phyloP scores from a whole-genome alignment of 2,329 filamentous ascomycete species.

The Diaporthe citrichinensis region DNA sequence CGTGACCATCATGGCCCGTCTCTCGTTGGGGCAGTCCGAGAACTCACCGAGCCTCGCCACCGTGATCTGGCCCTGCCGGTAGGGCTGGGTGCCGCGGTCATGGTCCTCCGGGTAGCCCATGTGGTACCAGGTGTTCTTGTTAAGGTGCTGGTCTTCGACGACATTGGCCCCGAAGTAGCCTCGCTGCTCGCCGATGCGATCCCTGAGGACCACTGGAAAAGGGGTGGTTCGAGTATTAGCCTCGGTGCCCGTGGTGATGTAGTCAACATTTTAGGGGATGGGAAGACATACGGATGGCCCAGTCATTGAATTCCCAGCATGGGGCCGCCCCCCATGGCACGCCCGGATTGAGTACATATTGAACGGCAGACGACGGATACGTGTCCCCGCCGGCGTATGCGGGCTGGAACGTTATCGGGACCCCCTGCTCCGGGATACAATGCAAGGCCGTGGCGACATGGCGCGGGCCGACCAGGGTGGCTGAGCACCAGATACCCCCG shows the following conservation, averaged over 20 bases:
- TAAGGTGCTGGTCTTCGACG: conserved; percentile 7
- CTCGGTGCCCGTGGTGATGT: no score
- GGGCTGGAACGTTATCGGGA: neutral
- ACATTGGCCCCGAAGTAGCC: conserved; percentile 1
- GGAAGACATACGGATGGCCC: neutral
- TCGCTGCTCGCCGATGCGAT: conserved; percentile 8
- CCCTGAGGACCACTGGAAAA: neutral
- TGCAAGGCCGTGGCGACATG: conserved; percentile 8
- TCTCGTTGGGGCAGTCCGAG: conserved; percentile 8
- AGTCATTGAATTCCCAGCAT: conserved; percentile 11
- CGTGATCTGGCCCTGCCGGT: conserved; percentile 6
- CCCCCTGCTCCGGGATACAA: neutral
- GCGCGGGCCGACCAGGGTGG: neutral
- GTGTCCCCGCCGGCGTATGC: conserved; percentile 9
- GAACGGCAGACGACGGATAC: neutral
- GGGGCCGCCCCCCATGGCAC: neutral
- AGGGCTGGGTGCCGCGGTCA: neutral
- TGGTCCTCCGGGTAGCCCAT: neutral
- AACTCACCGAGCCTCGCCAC: neutral
- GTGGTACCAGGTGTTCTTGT: conserved; percentile 18
- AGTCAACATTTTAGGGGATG: no score
- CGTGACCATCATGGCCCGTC: neutral
- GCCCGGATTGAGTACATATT: neutral
- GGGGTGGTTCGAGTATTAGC: neutral
- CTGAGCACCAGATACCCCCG: neutral